Evolutionary conservation across 2,329 filamentous ascomycete genomes (phyloP), one percentile per base, ranked within the genome.

Genomic region (Claviceps arundinis): DNA sequence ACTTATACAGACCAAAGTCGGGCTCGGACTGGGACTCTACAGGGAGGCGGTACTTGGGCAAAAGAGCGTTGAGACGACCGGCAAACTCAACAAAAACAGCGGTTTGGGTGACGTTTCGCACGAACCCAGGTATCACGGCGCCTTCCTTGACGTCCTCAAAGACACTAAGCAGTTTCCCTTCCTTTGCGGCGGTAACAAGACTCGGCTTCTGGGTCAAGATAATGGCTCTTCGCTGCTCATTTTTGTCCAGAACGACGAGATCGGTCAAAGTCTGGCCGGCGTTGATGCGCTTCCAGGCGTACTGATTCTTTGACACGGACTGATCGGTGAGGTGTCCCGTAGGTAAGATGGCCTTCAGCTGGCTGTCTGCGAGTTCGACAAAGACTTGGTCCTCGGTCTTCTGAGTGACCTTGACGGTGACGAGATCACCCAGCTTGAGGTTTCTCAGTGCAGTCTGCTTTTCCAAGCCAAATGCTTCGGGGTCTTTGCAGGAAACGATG

Each of bases 401-500:
- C 62, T 89, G 85, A n/a, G 82, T 82, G 4, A 91, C 87, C 47
- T 81, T 87, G 48, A 84, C 93, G 37, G 82, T 81, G 11, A 95
- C 85, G 43, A 91, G 64, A 50, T 84, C 75, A 38, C 91, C 90
- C 42, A 87, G 71, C 55, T 82, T 76, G 22, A 97, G 73, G 42
- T 80, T 79, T 62, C 86, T 82, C 59, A 95, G 81, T 1, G 85
- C 85, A 54, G 81, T 79, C 62, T 93, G 87, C 62, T 87, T 85
- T 41, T 87, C 82, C 19, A 81, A 61, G 9, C 86, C 85, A 60
- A 93, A 88, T 0, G 81, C 80, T 26, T 83, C 80, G 8, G 87
- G 87, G 59, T 95, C 89, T 68, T 95, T 95, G 76, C 93, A 98
- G 19, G 91, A 95, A 4, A 98, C 87, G 40, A 88, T 80, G 57